Base-by-base conservation (phyloP, 164 flowering plant species). In the Macadamia integrifolia region DNA sequence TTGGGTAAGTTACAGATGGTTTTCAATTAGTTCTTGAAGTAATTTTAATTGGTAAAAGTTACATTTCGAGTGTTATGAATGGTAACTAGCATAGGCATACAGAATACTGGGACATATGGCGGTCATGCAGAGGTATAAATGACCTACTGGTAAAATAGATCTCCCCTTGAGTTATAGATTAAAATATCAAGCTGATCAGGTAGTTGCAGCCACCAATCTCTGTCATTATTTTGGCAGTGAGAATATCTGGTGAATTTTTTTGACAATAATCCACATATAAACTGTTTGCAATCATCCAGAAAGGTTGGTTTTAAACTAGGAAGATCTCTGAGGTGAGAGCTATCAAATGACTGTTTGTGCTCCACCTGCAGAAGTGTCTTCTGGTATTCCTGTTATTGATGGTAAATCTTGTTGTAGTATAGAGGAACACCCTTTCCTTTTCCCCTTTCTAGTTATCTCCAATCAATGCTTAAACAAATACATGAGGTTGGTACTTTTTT, bases 1-100 rank as follows among this genome's bases (percentile, higher is more conserved):
- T 89, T 72, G 95, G 95, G 94, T 87, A 73, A 29, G 87, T 77
- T 29, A 62, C 48, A 57, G 9, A 18, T 46, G 32, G 44, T 28
- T 35, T 35, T 35, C 32, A 14, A 9, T 3, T 43, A 29, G n/a
- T 13, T 40, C 30, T 40, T 17, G 6, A 9, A 13, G 6, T 49
- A 50, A 9, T 15, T 32, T 58, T 48, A 28, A 31, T n/a, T 50
- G 60, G 15, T 12, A 2, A 52, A 50, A 23, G 5, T 15, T 48
- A 58, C 28, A 48, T 30, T 44, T 1, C 18, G 14, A 23, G 43
- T 56, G 31, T 52, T 62, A 42, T 23, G 50, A 55, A 62, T 32
- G 50, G 23, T 44, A 49, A 63, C 18, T 65, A 32, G 49, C 58
- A 58, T 52, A 48, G 6, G 60, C 32, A 46, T 35, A 35, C 40